Conservation (phyloP, 306 rosid genomes). For the Lablab purpureus region DNA sequence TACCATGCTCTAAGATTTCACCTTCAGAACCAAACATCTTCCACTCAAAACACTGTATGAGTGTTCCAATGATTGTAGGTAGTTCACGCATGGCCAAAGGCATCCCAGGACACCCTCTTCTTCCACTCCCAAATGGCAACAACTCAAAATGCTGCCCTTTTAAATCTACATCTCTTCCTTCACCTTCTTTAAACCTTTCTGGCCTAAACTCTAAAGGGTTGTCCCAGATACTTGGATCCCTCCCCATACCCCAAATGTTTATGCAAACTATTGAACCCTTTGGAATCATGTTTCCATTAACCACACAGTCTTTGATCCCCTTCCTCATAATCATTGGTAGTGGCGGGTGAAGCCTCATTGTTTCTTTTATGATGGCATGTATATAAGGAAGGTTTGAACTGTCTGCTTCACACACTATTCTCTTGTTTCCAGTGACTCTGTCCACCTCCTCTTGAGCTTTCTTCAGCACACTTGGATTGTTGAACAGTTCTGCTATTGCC, state of each 20-base stretch:
- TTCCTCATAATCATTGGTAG: slow-evolving; percentile 51
- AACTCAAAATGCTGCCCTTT: slow-evolving; percentile 51
- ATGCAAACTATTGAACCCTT: slow-evolving; percentile 29
- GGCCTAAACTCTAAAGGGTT: slow-evolving; percentile 51
- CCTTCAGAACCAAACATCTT: slow-evolving; percentile 31
- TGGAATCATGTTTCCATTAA: slow-evolving; percentile 50
- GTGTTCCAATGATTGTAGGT: slow-evolving; percentile 49
- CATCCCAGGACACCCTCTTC: slow-evolving; percentile 65
- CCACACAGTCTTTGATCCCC: slow-evolving; percentile 43
- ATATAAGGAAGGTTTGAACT: slow-evolving; percentile 56
- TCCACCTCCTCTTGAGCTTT: slow-evolving; percentile 59
- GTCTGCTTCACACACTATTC: slow-evolving; percentile 57
- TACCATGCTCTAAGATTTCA: neutral
- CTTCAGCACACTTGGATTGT: slow-evolving; percentile 54
- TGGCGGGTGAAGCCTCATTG: slow-evolving; percentile 61
- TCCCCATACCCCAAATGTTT: slow-evolving; percentile 58
- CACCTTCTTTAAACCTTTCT: slow-evolving; percentile 46
- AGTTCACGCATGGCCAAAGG: slow-evolving; percentile 56
- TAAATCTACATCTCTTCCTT: neutral
- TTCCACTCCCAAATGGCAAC: slow-evolving; percentile 65
- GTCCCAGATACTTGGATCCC: slow-evolving; percentile 38
- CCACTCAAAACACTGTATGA: slow-evolving; percentile 66
- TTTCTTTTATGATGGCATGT: slow-evolving; percentile 59
- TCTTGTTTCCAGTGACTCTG: slow-evolving; percentile 35
- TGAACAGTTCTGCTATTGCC: slow-evolving; percentile 60